Evolutionary conservation across 257 asterid species (phyloP).

Genomic region (Solanum raphanifolium): DNA sequence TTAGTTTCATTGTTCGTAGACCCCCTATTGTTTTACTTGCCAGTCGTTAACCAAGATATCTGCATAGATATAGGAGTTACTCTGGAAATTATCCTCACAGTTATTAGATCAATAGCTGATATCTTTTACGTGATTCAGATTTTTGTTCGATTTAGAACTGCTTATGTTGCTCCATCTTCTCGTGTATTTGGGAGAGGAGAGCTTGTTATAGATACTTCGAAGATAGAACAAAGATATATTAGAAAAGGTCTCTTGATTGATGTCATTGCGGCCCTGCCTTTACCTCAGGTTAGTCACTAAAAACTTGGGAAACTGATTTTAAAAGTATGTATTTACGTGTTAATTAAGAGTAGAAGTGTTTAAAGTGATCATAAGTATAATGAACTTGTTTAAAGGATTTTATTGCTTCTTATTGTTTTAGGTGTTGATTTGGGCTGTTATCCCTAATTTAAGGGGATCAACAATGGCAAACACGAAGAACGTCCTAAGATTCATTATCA

Average conservation of each 20-base stretch:
- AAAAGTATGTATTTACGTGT: not conserved
- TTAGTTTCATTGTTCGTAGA: conserved; percentile 78
- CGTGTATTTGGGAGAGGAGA: conserved; percentile 94
- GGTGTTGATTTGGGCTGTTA: conserved; percentile 60
- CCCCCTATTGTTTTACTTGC: conserved; percentile 83
- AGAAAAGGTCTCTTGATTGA: conserved; percentile 51
- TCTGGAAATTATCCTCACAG: conserved; percentile 51
- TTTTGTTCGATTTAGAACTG: conserved; percentile 53
- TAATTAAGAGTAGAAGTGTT: not conserved
- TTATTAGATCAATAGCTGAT: conserved; percentile 64
- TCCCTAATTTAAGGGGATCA: conserved; percentile 59
- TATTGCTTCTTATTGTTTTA: conserved; percentile 7
- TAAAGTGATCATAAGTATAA: not conserved
- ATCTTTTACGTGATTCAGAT: conserved; percentile 64
- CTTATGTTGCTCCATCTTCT: conserved; percentile 90
- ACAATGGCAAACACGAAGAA: conserved; percentile 78
- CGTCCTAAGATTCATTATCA: conserved; percentile 64
- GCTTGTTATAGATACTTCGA: conserved; percentile 68
- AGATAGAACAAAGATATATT: conserved; percentile 52
- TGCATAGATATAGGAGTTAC: conserved; percentile 61
- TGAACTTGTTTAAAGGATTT: not conserved
- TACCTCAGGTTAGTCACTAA: conserved; percentile 61
- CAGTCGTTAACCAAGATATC: conserved; percentile 21
- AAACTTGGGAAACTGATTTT: not conserved
- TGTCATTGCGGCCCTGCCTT: conserved; percentile 65